Conservation (phyloP, 805 yeast species). For the Maudiozyma barnettii region DNA sequence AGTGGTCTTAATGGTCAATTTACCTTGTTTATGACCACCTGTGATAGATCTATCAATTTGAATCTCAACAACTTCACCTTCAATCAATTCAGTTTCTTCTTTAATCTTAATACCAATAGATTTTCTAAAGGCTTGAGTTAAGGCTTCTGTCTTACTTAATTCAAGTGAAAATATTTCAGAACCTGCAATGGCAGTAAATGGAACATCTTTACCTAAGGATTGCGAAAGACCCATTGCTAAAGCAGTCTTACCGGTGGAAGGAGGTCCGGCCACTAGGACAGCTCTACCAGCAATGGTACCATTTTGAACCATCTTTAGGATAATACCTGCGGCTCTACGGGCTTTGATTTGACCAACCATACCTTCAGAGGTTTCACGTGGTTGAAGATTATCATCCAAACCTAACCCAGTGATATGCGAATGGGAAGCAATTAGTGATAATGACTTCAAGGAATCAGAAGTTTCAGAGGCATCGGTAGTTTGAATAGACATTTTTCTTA, state of each 20-base stretch:
- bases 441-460: constrained; percentile 44
- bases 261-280: constrained; percentile 93
- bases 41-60: constrained; percentile 88
- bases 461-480: constrained; percentile 30
- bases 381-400: constrained; percentile 82
- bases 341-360: constrained; percentile 97
- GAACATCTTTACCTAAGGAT: constrained; percentile 61
- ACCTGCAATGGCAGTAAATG: constrained; percentile 92
- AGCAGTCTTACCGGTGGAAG: constrained; percentile 98
- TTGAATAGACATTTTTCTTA: constrained; percentile 31
- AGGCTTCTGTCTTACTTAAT: constrained; percentile 88
- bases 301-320: constrained; percentile 84
- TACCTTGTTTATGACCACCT: constrained; percentile 98
- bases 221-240: constrained; percentile 89
- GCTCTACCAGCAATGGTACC: constrained; percentile 97
- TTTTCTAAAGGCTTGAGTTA: constrained; percentile 92
- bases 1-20: constrained; percentile 91
- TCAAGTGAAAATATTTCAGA: constrained; percentile 89
- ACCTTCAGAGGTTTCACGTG: constrained; percentile 76
- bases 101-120: constrained; percentile 91
- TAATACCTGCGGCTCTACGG: constrained; percentile 90
- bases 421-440: constrained; percentile 90
- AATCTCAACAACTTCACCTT: constrained; percentile 97
- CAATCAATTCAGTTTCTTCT: constrained; percentile 94
- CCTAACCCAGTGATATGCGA: constrained; percentile 96